Conservation (phyloP, 2,329 filamentous ascomycete genomes). For the Xylaria digitata region DNA sequence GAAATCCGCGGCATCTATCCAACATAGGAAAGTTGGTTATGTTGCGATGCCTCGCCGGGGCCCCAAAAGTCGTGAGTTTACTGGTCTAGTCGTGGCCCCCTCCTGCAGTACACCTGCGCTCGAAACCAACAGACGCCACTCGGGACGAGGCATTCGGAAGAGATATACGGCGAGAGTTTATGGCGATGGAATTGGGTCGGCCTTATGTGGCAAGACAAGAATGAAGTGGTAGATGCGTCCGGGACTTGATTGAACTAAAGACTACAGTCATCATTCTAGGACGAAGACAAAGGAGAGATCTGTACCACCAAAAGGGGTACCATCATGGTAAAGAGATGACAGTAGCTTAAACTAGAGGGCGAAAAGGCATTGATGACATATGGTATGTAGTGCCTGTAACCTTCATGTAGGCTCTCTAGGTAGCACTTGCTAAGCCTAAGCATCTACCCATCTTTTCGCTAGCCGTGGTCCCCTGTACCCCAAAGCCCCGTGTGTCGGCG, state of each 20-base stretch:
- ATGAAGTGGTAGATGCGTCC: not conserved
- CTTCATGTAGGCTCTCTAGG: slow-evolving; percentile 18
- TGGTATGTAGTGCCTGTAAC: not conserved
- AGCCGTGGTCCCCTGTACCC: not conserved
- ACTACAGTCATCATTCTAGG: not conserved
- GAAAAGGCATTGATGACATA: not conserved
- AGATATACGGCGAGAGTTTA: not conserved
- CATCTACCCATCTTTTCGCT: not conserved
- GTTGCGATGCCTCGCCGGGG: slow-evolving; percentile 11
- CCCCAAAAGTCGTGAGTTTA: slow-evolving; percentile 7
- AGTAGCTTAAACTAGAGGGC: not conserved
- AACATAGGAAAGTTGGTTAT: not conserved
- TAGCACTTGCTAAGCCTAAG: slow-evolving; percentile 10
- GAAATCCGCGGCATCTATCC: not conserved
- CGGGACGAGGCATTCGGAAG: not conserved
- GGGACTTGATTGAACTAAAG: not conserved
- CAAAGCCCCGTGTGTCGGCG: not conserved
- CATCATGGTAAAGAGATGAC: not conserved
- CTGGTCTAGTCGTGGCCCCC: slow-evolving; percentile 4
- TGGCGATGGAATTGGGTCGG: not conserved
- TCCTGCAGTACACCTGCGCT: slow-evolving; percentile 14
- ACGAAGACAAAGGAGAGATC: not conserved
- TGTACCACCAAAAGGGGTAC: not conserved
- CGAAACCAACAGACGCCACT: slow-evolving; percentile 16
- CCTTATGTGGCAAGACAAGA: not conserved